These are phyloP conservation scores for Globisporangium alternatum DNA, from an alignment of 352 stramenopile genomes.

Conservation along the genomic window DNA sequence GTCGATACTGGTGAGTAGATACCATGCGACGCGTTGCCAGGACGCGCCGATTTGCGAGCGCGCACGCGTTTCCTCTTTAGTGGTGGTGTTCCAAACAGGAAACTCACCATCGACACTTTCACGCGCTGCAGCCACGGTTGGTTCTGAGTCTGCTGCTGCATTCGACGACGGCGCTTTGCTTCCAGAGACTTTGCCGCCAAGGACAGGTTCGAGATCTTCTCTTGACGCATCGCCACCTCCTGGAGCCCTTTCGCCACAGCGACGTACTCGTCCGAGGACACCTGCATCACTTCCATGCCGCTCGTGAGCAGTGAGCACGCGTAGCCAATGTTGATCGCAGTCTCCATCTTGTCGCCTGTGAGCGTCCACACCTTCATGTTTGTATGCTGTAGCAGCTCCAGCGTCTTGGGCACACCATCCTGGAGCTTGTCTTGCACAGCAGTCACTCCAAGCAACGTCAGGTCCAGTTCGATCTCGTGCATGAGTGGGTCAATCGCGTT, in stretches of 20 bases:
- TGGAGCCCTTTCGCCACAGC: conserved; percentile 52
- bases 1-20: conserved; percentile 19
- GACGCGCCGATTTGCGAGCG: not conserved
- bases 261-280: conserved; percentile 55
- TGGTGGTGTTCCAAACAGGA: conserved; percentile 10
- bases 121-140: conserved; percentile 7
- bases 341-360: conserved; percentile 95
- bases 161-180: conserved; percentile 6
- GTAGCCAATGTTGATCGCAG: conserved; percentile 95
- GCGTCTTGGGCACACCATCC: conserved; percentile 85
- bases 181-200: not conserved
- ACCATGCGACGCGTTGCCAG: not conserved
- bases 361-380: conserved; percentile 95
- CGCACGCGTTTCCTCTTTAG: conserved; percentile 14
- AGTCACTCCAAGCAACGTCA: conserved; percentile 84
- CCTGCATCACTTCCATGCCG: conserved; percentile 73
- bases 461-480: conserved; percentile 79
- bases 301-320: conserved; percentile 81
- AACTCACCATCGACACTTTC: conserved; percentile 4
- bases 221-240: conserved; percentile 35
- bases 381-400: conserved; percentile 79
- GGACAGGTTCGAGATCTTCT: conserved; percentile 16
- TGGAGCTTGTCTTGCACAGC: conserved; percentile 94
- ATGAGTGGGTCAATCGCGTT: conserved; percentile 79
- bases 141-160: not conserved